These are phyloP conservation scores for Globisporangium polare DNA, from an alignment of 352 stramenopile genomes.

Conservation along the genomic window DNA sequence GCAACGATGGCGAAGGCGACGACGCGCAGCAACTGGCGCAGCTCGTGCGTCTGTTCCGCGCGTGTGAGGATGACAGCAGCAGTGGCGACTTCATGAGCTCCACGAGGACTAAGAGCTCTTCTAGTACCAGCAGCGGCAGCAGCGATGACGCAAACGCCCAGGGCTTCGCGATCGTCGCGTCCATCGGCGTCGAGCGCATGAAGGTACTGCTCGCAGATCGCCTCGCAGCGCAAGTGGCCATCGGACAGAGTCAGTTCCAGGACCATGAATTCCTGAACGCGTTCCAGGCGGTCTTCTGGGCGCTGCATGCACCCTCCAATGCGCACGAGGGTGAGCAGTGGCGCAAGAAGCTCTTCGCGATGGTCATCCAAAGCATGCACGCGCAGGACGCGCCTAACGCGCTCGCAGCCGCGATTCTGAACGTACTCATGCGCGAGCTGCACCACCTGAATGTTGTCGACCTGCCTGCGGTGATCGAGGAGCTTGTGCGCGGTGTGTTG, in stretches of 20 bases:
- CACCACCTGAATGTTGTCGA: conserved; percentile 29
- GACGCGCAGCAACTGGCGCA: conserved; percentile 9
- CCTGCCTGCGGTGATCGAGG: conserved; percentile 23
- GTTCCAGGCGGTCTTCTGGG: conserved; percentile 41
- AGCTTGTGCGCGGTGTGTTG: conserved; percentile 29
- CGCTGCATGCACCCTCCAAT: conserved; percentile 16
- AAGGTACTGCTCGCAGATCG: conserved; percentile 18
- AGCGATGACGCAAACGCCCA: neutral
- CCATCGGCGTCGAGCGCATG: conserved; percentile 25
- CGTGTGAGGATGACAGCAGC: conserved; percentile 3
- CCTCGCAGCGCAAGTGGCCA: conserved; percentile 16
- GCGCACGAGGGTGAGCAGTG: conserved; percentile 20
- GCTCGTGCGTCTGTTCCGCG: conserved; percentile 27
- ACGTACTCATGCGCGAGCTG: conserved; percentile 31
- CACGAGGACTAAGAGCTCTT: neutral
- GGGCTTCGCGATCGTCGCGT: conserved; percentile 15
- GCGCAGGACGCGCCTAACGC: conserved; percentile 19
- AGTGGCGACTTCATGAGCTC: neutral
- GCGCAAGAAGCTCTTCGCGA: conserved; percentile 21
- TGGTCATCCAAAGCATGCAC: conserved; percentile 27
- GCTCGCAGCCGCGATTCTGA: conserved; percentile 17
- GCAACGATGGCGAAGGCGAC: neutral
- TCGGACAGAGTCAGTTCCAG: conserved; percentile 32
- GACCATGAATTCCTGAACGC: conserved; percentile 23
- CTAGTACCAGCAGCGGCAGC: neutral